These are phyloP conservation scores for Albugo laibachii DNA, from an alignment of 352 stramenopile genomes.

Conservation along the genomic window DNA sequence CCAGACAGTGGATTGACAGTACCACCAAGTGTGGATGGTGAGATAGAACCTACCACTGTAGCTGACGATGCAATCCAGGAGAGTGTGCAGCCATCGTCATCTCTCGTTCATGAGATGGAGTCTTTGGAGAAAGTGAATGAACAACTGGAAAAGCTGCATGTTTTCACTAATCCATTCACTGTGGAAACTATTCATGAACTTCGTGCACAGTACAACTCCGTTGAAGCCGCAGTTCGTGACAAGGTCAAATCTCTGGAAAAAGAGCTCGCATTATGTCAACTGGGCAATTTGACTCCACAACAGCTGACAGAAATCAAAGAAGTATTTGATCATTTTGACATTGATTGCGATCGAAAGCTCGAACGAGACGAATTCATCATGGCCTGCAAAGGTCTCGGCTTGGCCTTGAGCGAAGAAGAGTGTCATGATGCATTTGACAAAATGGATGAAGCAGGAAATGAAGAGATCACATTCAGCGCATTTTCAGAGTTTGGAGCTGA, in stretches of 20 bases:
- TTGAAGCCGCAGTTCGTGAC: constrained; percentile 56
- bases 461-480: constrained; percentile 68
- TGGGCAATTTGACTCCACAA: constrained; percentile 63
- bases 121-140: constrained; percentile 69
- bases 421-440: constrained; percentile 80
- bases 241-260: constrained; percentile 81
- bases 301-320: constrained; percentile 79
- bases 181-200: constrained; percentile 80
- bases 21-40: constrained; percentile 11
- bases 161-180: constrained; percentile 80
- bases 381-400: constrained; percentile 73
- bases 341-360: constrained; percentile 71
- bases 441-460: constrained; percentile 61
- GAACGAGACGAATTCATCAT: constrained; percentile 82
- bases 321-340: constrained; percentile 81
- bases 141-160: constrained; percentile 50
- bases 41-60: constrained; percentile 4
- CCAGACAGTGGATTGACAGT: constrained; percentile 22
- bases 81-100: not conserved
- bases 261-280: constrained; percentile 62
- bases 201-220: constrained; percentile 62
- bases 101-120: constrained; percentile 57
- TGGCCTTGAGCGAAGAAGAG: constrained; percentile 74
- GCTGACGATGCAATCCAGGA: no score
- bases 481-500: constrained; percentile 78